phyloP scores from a whole-genome alignment of 805 yeast species.

The Wickerhamomyces pijperi region DNA sequence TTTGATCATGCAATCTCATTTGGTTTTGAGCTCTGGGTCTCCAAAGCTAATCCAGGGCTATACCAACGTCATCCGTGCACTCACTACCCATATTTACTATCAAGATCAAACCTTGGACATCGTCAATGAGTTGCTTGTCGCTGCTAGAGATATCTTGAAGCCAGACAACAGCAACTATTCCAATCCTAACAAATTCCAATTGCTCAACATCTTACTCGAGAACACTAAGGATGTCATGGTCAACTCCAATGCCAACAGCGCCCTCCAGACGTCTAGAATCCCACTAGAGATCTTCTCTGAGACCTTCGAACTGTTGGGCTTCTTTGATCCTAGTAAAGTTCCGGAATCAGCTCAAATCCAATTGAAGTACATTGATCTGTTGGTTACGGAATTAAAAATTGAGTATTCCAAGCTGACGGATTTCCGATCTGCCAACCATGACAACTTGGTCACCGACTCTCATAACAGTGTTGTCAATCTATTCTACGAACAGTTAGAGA shows the following conservation, averaged over 20 bases:
- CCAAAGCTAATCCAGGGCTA: constrained; percentile 29
- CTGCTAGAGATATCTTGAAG: constrained; percentile 18
- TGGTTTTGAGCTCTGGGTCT: constrained; percentile 15
- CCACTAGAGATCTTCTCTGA: constrained; percentile 16
- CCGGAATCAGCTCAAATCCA: constrained; percentile 6
- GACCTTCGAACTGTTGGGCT: constrained; percentile 11
- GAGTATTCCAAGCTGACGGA: constrained; percentile 12
- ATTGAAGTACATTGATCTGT: constrained; percentile 9
- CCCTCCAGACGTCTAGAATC: constrained; percentile 15
- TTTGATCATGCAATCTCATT: constrained; percentile 33
- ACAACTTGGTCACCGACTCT: constrained; percentile 12
- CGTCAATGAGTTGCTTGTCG: constrained; percentile 51
- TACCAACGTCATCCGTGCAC: constrained; percentile 49
- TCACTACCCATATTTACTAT: constrained; percentile 73
- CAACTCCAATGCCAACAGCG: constrained; percentile 8
- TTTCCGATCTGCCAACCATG: constrained; percentile 8
- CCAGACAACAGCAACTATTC: background rate
- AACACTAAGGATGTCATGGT: constrained; percentile 9
- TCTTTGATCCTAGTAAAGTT: background rate
- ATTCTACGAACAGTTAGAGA: constrained; percentile 14
- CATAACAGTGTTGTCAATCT: constrained; percentile 12
- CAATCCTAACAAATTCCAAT: background rate
- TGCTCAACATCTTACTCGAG: constrained; percentile 8
- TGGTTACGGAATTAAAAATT: constrained; percentile 8
- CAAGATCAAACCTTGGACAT: constrained; percentile 81